phyloP scores from a whole-genome alignment of 805 yeast genomes.

The Wickerhamiella vanderwaltii region DNA sequence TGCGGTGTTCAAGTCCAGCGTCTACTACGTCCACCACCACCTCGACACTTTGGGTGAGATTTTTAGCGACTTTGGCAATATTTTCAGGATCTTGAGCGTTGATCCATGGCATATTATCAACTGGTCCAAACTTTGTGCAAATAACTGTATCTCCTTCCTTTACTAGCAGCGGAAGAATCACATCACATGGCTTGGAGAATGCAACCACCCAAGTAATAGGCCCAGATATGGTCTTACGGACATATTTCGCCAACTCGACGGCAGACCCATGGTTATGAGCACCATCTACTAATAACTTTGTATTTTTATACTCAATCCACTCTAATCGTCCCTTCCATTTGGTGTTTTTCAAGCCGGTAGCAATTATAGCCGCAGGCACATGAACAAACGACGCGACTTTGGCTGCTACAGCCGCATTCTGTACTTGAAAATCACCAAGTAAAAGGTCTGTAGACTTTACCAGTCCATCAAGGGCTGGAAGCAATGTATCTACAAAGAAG shows the following conservation, averaged over 20 bases:
- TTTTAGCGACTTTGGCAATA: conserved; percentile 23
- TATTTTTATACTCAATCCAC: conserved; percentile 23
- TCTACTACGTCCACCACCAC: conserved; percentile 21
- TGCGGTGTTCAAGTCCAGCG: conserved; percentile 22
- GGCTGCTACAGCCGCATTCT: conserved; percentile 40
- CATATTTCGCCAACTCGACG: conserved; percentile 46
- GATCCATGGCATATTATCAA: conserved; percentile 95
- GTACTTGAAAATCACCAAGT: conserved; percentile 59
- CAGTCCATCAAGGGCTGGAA: background rate
- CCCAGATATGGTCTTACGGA: conserved; percentile 27
- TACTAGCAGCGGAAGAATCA: conserved; percentile 41
- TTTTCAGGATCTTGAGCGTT: conserved; percentile 32
- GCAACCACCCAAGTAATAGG: conserved; percentile 55
- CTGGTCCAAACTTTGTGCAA: conserved; percentile 50
- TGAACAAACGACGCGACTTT: conserved; percentile 16
- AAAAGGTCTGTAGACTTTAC: conserved; percentile 36
- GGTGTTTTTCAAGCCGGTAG: conserved; percentile 42
- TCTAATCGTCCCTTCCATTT: conserved; percentile 88
- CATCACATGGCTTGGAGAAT: conserved; percentile 52
- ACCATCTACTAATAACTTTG: conserved; percentile 59
- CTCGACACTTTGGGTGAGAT: conserved; percentile 17
- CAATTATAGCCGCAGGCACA: conserved; percentile 30
- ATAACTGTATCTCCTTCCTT: conserved; percentile 43
- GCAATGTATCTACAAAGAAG: conserved; percentile 10
- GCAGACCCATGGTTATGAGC: conserved; percentile 90